A percentile compares a stretch with the other conserved stretches of the same genome.
Evolutionary conservation across 192 early-diverging fungal species (phyloP).

Genomic region (Rhizoclosmatium globosum): DNA sequence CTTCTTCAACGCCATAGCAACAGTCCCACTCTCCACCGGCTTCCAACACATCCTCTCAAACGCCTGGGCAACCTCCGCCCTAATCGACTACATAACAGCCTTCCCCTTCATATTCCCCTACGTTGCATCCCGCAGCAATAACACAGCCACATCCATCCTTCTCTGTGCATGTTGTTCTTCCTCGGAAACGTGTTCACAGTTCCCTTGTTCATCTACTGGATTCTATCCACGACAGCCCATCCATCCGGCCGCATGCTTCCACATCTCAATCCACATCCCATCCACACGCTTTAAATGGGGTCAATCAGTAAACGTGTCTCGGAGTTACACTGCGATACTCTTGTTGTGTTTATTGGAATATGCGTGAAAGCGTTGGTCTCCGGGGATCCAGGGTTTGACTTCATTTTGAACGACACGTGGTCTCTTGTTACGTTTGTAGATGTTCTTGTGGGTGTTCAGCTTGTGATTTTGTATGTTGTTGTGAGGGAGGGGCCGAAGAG

Average conservation of each 20-base stretch:
- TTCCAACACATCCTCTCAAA: background rate
- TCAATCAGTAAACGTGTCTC: background rate
- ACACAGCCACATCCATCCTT: background rate
- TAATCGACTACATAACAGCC: constrained; percentile 3
- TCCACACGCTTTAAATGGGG: too few species aligned
- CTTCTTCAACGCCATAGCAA: background rate
- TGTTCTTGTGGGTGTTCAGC: constrained; percentile 7
- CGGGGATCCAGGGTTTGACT: background rate
- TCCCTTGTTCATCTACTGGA: background rate
- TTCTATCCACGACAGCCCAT: background rate
- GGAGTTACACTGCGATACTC: background rate
- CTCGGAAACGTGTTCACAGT: constrained; percentile 17
- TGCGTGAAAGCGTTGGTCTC: background rate
- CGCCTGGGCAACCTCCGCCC: constrained; percentile 21
- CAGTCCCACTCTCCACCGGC: background rate
- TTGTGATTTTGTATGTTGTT: constrained; percentile 5
- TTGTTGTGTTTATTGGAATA: background rate
- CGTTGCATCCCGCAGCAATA: background rate
- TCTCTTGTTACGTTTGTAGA: constrained; percentile 10
- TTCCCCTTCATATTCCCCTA: constrained; percentile 12
- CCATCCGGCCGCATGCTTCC: background rate
- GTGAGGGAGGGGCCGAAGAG: background rate
- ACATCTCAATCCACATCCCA: too few species aligned
- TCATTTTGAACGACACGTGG: background rate
- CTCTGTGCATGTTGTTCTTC: background rate